Percentiles rank a stretch among this genome's conserved stretches.
Conservation (phyloP, 2,329 filamentous ascomycete genomes). For the Teratosphaeria destructans region DNA sequence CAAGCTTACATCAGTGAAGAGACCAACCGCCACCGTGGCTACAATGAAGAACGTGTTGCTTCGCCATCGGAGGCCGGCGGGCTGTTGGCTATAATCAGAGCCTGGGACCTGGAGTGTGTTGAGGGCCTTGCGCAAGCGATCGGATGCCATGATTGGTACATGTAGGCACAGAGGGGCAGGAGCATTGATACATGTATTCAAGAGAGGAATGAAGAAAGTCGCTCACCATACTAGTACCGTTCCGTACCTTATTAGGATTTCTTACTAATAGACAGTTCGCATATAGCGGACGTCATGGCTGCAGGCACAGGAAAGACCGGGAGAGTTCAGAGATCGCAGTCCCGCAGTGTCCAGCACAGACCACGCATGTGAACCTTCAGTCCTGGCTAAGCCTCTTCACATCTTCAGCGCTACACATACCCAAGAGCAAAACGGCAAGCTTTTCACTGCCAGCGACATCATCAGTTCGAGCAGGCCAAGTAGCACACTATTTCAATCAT, state of each 20-base stretch:
- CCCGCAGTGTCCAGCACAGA: background rate
- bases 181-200: background rate
- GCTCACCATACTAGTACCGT: background rate
- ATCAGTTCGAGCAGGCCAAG: background rate
- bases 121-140: slow-evolving; percentile 7
- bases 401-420: too few relatives aligned
- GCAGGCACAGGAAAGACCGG: background rate
- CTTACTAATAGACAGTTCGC: background rate
- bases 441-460: background rate
- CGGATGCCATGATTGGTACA: slow-evolving; percentile 1
- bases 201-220: background rate
- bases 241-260: background rate
- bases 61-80: slow-evolving; percentile 40
- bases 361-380: background rate
- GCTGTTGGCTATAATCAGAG: slow-evolving; percentile 23
- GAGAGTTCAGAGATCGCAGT: background rate
- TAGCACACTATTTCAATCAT: slow-evolving; percentile 1
- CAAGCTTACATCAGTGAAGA: slow-evolving; percentile 39
- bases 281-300: slow-evolving; percentile 2
- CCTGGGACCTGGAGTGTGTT: slow-evolving; percentile 25
- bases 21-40: slow-evolving; percentile 44
- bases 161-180: background rate
- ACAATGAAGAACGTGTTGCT: slow-evolving; percentile 51
- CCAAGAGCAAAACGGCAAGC: background rate
- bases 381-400: too few relatives aligned